Percentiles rank a stretch among this genome's conserved stretches.
Conservation (phyloP, 140 eudicot genomes). For the Eryngium alpinum region DNA sequence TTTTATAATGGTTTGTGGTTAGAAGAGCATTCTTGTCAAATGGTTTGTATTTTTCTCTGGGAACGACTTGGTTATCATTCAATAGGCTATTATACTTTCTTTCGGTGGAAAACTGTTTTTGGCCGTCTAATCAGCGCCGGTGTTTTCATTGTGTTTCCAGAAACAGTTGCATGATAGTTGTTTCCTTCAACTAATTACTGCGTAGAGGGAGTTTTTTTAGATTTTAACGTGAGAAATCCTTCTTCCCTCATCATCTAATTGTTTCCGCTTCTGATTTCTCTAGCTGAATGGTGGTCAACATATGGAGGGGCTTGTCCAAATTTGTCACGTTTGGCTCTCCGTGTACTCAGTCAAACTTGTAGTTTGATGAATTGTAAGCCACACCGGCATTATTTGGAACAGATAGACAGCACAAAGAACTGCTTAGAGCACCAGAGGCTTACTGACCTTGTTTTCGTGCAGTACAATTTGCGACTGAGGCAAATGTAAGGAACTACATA, state of each 20-base stretch:
- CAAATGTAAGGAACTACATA: constrained; percentile 53
- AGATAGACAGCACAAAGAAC: constrained; percentile 62
- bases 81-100: neutral
- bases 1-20: neutral
- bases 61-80: neutral
- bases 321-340: constrained; percentile 76
- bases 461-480: constrained; percentile 70
- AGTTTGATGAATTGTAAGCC: constrained; percentile 58
- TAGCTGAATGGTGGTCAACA: constrained; percentile 98
- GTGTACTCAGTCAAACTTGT: constrained; percentile 91
- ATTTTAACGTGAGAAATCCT: neutral
- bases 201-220: neutral
- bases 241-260: constrained; percentile 13
- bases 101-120: neutral
- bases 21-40: neutral
- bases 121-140: neutral
- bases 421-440: constrained; percentile 76
- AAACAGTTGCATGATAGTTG: neutral
- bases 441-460: constrained; percentile 75
- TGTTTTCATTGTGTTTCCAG: neutral
- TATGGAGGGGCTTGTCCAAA: constrained; percentile 96
- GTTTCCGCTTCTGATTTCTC: constrained; percentile 19
- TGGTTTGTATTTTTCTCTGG: neutral
- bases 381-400: constrained; percentile 44
- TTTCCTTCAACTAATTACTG: neutral